Conservation (phyloP, 192 early-diverging fungal species). For the Linnemannia elongata region DNA sequence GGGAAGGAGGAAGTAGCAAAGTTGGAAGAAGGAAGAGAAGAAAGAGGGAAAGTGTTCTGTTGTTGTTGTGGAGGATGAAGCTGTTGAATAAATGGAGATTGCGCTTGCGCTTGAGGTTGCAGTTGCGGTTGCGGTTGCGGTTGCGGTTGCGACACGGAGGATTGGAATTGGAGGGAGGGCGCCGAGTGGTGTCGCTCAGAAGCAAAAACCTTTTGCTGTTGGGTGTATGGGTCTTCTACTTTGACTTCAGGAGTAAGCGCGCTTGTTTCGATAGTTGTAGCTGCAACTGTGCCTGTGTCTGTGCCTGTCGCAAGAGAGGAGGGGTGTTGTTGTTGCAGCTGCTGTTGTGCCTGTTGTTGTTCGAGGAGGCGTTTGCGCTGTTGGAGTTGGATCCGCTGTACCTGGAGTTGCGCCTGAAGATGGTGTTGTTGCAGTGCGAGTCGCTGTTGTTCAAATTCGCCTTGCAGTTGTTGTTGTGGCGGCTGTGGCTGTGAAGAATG, state of each 20-base stretch:
- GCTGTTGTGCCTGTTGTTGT: slow-evolving; percentile 14
- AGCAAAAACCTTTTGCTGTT: neutral
- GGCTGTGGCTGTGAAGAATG: slow-evolving; percentile 11
- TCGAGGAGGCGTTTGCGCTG: slow-evolving; percentile 16
- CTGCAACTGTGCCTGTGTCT: too few relatives aligned
- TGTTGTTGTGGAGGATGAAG: neutral
- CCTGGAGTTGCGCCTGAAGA: slow-evolving; percentile 25
- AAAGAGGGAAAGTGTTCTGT: neutral
- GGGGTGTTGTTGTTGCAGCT: slow-evolving; percentile 1
- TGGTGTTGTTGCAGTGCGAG: slow-evolving; percentile 32
- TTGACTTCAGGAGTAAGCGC: neutral
- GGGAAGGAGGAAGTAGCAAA: neutral
- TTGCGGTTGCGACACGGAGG: slow-evolving; percentile 12
- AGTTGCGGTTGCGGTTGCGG: neutral
- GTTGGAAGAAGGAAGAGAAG: slow-evolving; percentile 8
- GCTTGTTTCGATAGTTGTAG: neutral
- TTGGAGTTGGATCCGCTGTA: slow-evolving; percentile 29
- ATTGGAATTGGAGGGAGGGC: neutral
- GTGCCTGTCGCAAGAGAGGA: neutral
- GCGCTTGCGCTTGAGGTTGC: neutral
- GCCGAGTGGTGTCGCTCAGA: neutral
- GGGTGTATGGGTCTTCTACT: neutral
- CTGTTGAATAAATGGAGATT: neutral
- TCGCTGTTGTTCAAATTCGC: neutral
- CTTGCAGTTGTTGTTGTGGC: neutral